These are phyloP conservation scores for Chaetoscypha palmicola DNA, from an alignment of 2,329 filamentous ascomycete species.

Conservation along the genomic window DNA sequence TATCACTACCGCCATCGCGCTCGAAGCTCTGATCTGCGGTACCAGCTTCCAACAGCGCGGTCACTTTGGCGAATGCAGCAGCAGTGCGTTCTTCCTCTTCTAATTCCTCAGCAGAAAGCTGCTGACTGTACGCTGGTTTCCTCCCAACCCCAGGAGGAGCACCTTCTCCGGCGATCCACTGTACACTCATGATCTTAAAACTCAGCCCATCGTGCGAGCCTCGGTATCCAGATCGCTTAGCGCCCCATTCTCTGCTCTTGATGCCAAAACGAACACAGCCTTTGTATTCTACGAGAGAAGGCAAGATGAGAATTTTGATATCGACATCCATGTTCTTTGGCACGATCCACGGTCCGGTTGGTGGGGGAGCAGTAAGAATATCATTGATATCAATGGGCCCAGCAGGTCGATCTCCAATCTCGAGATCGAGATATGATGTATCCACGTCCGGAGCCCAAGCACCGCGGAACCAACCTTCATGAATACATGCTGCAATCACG, in stretches of 20 bases:
- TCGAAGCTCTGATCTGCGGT: slow-evolving; percentile 17
- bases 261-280: slow-evolving; percentile 73
- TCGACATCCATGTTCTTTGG: slow-evolving; percentile 71
- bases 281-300: slow-evolving; percentile 68
- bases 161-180: slow-evolving; percentile 75
- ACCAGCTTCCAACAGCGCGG: slow-evolving; percentile 3
- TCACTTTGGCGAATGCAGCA: slow-evolving; percentile 9
- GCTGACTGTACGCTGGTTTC: slow-evolving; percentile 17
- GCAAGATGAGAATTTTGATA: slow-evolving; percentile 78
- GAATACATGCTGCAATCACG: slow-evolving; percentile 84
- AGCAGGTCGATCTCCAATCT: slow-evolving; percentile 31
- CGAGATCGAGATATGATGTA: slow-evolving; percentile 55
- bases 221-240: slow-evolving; percentile 36
- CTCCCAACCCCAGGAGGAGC: slow-evolving; percentile 36
- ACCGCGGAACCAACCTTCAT: slow-evolving; percentile 85
- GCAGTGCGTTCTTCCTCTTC: slow-evolving; percentile 16
- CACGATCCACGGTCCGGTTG: slow-evolving; percentile 54
- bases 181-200: slow-evolving; percentile 73
- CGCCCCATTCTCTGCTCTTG: slow-evolving; percentile 71
- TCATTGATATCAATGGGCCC: slow-evolving; percentile 32
- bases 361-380: slow-evolving; percentile 47
- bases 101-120: slow-evolving; percentile 17
- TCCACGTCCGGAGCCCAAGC: slow-evolving; percentile 80
- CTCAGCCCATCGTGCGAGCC: slow-evolving; percentile 53
- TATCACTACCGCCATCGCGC: slow-evolving; percentile 14